phyloP scores from a whole-genome alignment of 257 asterid genomes.

The Cordia subcordata region DNA sequence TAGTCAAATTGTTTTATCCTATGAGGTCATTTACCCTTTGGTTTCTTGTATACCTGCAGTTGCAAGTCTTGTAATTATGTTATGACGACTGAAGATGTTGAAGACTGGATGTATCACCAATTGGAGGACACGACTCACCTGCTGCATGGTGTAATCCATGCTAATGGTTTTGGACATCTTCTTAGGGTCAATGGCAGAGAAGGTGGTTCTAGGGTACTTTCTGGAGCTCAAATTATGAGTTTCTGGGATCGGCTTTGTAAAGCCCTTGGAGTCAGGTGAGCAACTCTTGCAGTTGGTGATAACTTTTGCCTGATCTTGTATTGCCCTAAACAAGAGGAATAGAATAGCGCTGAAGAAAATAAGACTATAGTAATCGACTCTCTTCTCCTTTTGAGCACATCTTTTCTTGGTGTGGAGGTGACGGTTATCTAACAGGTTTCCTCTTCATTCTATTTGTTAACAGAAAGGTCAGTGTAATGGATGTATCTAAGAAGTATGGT shows the following conservation, averaged over 20 bases:
- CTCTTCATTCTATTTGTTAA: slow-evolving; percentile 3
- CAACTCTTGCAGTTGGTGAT: not conserved
- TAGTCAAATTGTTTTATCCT: no score
- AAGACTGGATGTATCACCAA: slow-evolving; percentile 91
- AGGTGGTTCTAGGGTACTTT: slow-evolving; percentile 85
- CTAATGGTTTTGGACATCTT: slow-evolving; percentile 92
- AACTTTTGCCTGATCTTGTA: no score
- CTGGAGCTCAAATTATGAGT: slow-evolving; percentile 72
- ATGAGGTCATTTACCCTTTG: not conserved
- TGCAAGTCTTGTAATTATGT: slow-evolving; percentile 84
- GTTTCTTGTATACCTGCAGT: slow-evolving; percentile 24
- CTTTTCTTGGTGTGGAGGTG: not conserved
- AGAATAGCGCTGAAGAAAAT: no score
- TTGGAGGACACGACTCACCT: slow-evolving; percentile 83
- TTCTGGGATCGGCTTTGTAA: slow-evolving; percentile 90
- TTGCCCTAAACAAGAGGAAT: no score
- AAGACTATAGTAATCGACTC: no score
- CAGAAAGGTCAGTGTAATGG: slow-evolving; percentile 94
- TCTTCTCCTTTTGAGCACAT: no score
- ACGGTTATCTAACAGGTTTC: not conserved
- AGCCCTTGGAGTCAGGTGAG: slow-evolving; percentile 78
- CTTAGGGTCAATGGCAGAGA: slow-evolving; percentile 96
- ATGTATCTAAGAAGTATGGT: slow-evolving; percentile 91
- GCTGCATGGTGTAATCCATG: slow-evolving; percentile 79
- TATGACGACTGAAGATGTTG: slow-evolving; percentile 81